Evolutionary conservation across 225 moss, liverwort and hornwort species (phyloP), one percentile per base, ranked within the genome.

Genomic region (Pseudoscleropodium purum): DNA sequence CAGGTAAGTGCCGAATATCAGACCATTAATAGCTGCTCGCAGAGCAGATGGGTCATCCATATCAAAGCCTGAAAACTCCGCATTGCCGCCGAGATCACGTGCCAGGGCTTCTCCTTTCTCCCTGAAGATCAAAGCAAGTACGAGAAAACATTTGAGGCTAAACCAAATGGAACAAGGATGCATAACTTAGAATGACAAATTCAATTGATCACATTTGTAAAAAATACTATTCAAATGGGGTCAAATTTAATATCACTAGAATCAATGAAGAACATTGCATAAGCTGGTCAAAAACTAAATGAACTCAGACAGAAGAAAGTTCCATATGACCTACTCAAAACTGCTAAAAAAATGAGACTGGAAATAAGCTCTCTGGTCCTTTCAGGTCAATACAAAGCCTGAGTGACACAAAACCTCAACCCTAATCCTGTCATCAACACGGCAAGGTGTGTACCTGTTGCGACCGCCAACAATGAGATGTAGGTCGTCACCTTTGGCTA

Each of bases 401-500:
- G 21, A 41, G 41, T 84, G 63, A 65, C 75, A 75, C 4, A 56
- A 79, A 37, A 45, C 34, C 56, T 85, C 31, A 79, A 80, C 54
- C 39, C 56, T 70, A 49, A 72, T 72, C 62, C 15, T 60, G 76
- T 24, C 63, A 56, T 86, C 73, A 64, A 79, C 41, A 34, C 39
- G 30, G n/a, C 61, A 59, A 64, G 20, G 18, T 52, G 23, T 17
- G 62, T 91, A 97, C 96, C 95, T 93, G 91, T 96, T 97, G 62
- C 98, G 97, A 74, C 98, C 97, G n/a, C 95, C 98, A 43, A 98
- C 86, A 86, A 98, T 83, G 30, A 98, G 90, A 86, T 92, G 92
- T 56, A 96, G 85, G 63, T 94, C 88, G 43, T 90, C 94, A 79
- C 84, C 89, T 91, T 89, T 88, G 64, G 95, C 96, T 92, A 98